These are phyloP conservation scores for Lepidium campestre DNA, from an alignment of 441 rosid species.

Conservation along the genomic window DNA sequence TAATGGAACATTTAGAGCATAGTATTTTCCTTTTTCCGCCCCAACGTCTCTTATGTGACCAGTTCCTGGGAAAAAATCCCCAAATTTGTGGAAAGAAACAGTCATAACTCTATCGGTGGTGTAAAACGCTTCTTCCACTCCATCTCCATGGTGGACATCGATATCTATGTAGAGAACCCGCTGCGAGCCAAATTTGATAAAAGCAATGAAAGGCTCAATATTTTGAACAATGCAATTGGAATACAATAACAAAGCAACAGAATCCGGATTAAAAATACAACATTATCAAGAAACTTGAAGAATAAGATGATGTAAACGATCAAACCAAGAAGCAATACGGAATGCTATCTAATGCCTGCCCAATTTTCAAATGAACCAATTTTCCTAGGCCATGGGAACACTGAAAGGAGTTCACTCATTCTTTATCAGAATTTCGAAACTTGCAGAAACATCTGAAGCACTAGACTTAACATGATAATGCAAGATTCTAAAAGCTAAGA, in stretches of 20 bases:
- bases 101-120: conserved; percentile 97
- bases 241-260: background rate
- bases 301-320: conserved; percentile 1
- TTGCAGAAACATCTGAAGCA: background rate
- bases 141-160: conserved; percentile 98
- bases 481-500: background rate
- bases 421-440: no score
- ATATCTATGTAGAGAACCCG: conserved; percentile 90
- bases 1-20: conserved; percentile 84
- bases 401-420: background rate
- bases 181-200: conserved; percentile 39
- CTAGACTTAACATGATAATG: background rate
- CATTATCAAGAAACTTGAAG: background rate
- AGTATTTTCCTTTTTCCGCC: conserved; percentile 58
- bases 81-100: conserved; percentile 92
- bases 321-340: conserved; percentile 1
- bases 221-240: background rate
- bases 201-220: background rate
- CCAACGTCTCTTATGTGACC: conserved; percentile 85
- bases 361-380: background rate
- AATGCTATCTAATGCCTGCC: background rate
- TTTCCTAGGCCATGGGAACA: background rate
- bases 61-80: conserved; percentile 95
- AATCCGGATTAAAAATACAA: background rate
- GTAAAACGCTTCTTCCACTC: conserved; percentile 98